Evolutionary conservation across 345 rosid species (phyloP), one percentile per base, ranked within the genome.

Genomic region (Populus simonii): DNA sequence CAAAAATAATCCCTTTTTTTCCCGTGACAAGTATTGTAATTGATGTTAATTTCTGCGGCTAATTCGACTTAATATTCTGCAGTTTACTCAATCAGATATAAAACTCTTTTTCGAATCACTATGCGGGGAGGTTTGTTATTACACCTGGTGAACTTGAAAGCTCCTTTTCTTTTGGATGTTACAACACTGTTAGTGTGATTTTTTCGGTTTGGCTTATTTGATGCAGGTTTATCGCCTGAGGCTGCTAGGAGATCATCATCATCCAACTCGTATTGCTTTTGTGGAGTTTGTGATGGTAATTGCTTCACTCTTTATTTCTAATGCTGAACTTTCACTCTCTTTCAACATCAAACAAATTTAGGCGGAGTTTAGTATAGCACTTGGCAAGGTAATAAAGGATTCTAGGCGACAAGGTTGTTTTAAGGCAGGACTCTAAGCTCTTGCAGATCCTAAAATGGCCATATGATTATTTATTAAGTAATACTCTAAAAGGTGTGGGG

Each of bases 231-330:
- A 86, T 17, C 94, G 97, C 79, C 79, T 96, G 87, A 92, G 99
- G 95, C 90, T 92, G 12, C 89, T 96, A 71, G 99, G 99, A 74
- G 98, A 96, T 82, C 87, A 86, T 80, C 93, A 91, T 79, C 97
- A 93, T 84, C 89, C 92, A 76, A 92, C 99, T 77, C 95, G 97
- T 18, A 92, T 93, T 79, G 98, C 97, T 74, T 96, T 96, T 88
- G 97, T 96, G 72, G 99, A 96, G 88, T 96, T 96, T 77, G 33
- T 86, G 31, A 67, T 88, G 97, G 99, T 96, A 89, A 76, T 45
- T 57, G 9, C 27, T 70, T 6, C 3, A 55, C 6, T 35, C 43
- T 41, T n/a, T 51, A 31, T 66, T 69, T 57, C 20, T 47, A n/a
- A 6, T 77, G 63, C 63, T 57, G 63, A 57, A 57, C 29, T 57